Evolutionary conservation across 2,329 filamentous ascomycete genomes (phyloP), one percentile per base, ranked within the genome.

Genomic region (Verruconis gallopava): DNA sequence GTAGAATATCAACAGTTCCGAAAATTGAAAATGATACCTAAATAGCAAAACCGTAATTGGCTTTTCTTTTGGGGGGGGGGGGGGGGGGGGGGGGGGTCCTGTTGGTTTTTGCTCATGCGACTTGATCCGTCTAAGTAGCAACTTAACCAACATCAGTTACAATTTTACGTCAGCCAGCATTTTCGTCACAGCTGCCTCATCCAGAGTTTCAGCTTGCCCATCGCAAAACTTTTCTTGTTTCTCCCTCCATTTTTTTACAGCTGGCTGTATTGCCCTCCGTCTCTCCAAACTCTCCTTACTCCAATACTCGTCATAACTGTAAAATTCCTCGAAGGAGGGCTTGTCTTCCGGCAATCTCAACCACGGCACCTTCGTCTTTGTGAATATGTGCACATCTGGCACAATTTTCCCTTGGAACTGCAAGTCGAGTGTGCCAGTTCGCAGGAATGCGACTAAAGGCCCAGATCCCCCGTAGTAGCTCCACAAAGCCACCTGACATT

Each of bases 371-470:
- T 39, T 39, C 9, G 12, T 33, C 37, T 32, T 17, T 9, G 9
- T 9, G 17, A 34, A 39, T 34, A 69, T 65, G 51, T 71, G 66
- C 15, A 64, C 57, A 49, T 68, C 63, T 1, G 66, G 66, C n/a
- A 56, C 54, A 5, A 65, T 48, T 41, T 57, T 50, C 46, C 55
- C 53, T 22, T 44, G 44, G 22, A 47, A 44, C 4, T 59, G 53
- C 12, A 50, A 48, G 49, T 68, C 67, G 37, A 71, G 54, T 9
- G 67, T 70, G 3, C 67, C 66, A 19, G 57, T 61, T 30, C 64
- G 59, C 6, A 72, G 48, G 47, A 61, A 68, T 13, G 54, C 51
- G 9, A 62, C 40, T 40, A 54, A 36, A 5, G 50, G 49, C 2
- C 58, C 57, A 11, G 45, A 46, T 28, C 55, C 57, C 11, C 38